Base-by-base conservation (phyloP, 345 rosid species). In the Syzygium aromaticum region DNA sequence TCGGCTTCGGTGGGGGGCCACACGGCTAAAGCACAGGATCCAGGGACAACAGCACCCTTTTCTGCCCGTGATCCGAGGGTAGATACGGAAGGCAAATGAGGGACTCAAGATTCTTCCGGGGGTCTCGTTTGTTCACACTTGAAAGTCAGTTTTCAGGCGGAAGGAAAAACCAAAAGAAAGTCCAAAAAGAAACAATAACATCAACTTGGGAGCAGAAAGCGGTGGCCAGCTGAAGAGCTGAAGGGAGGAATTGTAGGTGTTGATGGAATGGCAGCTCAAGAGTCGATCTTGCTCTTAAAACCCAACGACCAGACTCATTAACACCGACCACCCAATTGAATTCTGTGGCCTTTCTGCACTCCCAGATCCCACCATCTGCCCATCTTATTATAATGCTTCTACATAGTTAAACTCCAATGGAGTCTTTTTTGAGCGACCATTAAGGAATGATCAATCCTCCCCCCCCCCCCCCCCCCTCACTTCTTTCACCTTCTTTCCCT, bases 251-350 rank as follows among this genome's bases (percentile, higher is more conserved):
- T 84, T 84, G 90, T 87, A 87, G 90, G 85, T 89, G 90, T 23
- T 77, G 61, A 77, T 77, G 61, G 90, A 89, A 89, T 67, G 90
- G 90, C 87, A 89, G 90, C 87, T 89, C 33, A 21, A 84, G 73
- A 78, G 73, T 80, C 88, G 16, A 84, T 43, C 67, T 83, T 28
- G 46, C 52, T 23, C 23, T 30, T 6, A 12, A 14, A 17, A 54
- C 82, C 33, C 89, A 87, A 87, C 89, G 84, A 87, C 82, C 61
- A 84, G 21, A 56, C 46, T 73, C 53, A 4, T 19, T 7, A 80
- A 28, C 67, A 15, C 2, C 82, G 49, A 38, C 82, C 49, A 12
- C 51, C 59, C 51, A 49, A 38, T 86, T 52, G 53, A 78, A 30
- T 38, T 13, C 6, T 27, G 11, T 38, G 27, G 27, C 82, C 7